phyloP scores from a whole-genome alignment of 1,139 yeast genomes.

The Arxiozyma telluris region DNA sequence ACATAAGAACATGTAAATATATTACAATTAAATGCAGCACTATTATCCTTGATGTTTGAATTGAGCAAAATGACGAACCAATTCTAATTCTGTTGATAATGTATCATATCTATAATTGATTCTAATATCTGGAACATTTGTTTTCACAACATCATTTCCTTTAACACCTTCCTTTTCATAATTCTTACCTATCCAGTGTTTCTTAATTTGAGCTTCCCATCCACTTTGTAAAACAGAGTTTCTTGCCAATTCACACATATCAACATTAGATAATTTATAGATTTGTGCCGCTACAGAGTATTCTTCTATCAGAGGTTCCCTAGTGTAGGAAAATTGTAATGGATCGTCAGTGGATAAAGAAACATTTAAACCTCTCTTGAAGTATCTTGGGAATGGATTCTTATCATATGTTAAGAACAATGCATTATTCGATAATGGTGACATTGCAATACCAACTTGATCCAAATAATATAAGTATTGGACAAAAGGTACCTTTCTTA shows the following conservation, averaged over 20 bases:
- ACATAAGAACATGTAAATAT: background rate
- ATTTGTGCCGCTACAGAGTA: slow-evolving; percentile 97
- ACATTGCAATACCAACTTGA: slow-evolving; percentile 98
- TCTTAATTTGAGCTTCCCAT: slow-evolving; percentile 74
- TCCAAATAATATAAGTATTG: slow-evolving; percentile 89
- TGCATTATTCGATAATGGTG: slow-evolving; percentile 94
- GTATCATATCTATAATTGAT: slow-evolving; percentile 78
- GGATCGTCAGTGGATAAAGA: slow-evolving; percentile 91
- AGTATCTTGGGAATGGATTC: slow-evolving; percentile 82
- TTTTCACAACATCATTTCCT: slow-evolving; percentile 85
- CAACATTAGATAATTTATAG: slow-evolving; percentile 85
- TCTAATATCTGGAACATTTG: slow-evolving; percentile 88
- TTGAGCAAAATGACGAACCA: slow-evolving; percentile 53
- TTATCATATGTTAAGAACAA: slow-evolving; percentile 90
- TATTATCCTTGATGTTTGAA: slow-evolving; percentile 7
- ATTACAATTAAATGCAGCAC: background rate
- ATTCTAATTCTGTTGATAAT: slow-evolving; percentile 59
- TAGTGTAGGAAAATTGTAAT: slow-evolving; percentile 88
- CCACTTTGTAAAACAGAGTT: slow-evolving; percentile 89
- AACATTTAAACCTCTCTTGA: slow-evolving; percentile 87
- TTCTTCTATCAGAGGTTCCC: slow-evolving; percentile 96
- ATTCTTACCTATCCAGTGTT: slow-evolving; percentile 84
- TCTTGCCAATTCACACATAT: slow-evolving; percentile 85
- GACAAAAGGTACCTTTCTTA: slow-evolving; percentile 87
- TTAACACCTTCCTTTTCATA: slow-evolving; percentile 54